Base-by-base conservation (phyloP, 768 basidiomycete species). In the Russula earlei region DNA sequence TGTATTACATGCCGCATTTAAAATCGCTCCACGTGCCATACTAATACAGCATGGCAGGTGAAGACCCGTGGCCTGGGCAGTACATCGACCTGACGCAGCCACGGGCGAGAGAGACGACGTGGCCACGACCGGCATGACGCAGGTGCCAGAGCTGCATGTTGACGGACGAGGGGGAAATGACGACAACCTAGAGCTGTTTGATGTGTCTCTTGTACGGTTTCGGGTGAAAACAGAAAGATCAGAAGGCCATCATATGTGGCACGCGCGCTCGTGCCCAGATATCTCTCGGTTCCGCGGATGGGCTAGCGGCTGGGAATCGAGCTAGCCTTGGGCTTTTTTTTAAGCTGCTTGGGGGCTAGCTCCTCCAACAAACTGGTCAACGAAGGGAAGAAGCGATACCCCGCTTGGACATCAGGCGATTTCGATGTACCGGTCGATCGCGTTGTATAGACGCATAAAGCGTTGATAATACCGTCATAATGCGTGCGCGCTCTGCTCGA, bases 31-130 rank as follows among this genome's bases (percentile, higher is more conserved):
- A 56, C 59, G 54, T 34, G 52, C 42, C 17, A 36, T 47, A 52
- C 62, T 61, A 3, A 44, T 12, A 37, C 52, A 53, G 10, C 10
- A 29, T 52, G 59, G 24, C 62, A 87, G 87, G 78, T 64, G 83
- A 85, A 49, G 84, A 84, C 38, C 72, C 73, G 12, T 85, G 81
- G 74, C 85, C 85, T 0, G 83, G 82, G 7, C 80, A 86, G 64
- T 88, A 87, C 64, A 80, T 88, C 59, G 87, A 91, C 66, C 72
- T 90, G 17, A 87, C 80, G 11, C 76, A 78, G 27, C 74, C 79
- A 51, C 74, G 78, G 62, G 74, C 79, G 54, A 74, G 74, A 45
- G 75, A 72, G 41, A 76, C 84, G 52, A 80, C 77, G 52, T 91
- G 88, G 88, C 87, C 87, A 10, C 72, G 85, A 54, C 87, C 87